Evolutionary conservation across 768 basidiomycete genomes (phyloP), one percentile per base, ranked within the genome.

Genomic region (Hypholoma fasciculare): DNA sequence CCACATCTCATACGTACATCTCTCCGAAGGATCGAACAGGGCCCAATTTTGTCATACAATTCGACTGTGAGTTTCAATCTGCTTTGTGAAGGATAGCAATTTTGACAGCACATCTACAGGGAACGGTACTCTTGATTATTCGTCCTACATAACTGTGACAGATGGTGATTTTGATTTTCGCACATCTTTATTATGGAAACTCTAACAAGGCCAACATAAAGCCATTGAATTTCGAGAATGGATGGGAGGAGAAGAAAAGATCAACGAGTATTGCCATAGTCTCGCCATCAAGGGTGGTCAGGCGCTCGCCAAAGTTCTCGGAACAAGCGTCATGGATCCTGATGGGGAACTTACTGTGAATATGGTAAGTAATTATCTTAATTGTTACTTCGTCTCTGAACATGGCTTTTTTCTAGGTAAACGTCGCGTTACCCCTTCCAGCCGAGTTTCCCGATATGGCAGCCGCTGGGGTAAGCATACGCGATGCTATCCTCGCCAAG

Each of bases 231-330:
- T 94, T 73, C 84, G 94, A 39, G 71, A 83, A 55, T 86, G 84
- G 79, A 74, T 95, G 12, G 93, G 94, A 0, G 94, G 94, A 2
- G 94, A 96, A 71, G 74, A 81, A 30, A 82, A 81, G 62, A 94
- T 95, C 57, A 86, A 85, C 60, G 76, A 74, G 1, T 94, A 95
- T 69, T 91, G 86, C 61, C 89, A 87, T 67, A 65, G 78, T 9
- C 79, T 94, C 7, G 93, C 92, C 2, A 58, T 88, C 5, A 71
- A 79, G 44, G 94, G 93, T 17, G 90, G 88, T 0, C 79, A 80
- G 62, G 72, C 73, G 4, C 75, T 94, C 6, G 85, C 87, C 0
- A 76, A 87, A 64, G 72, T 85, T 3, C 74, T 94, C 20, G 86
- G 84, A 2, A 94, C 92, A 0, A 62, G 59, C 0, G 76, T 87